Percentiles rank a stretch among this genome's conserved stretches.
phyloP scores from a whole-genome alignment of 768 basidiomycete genomes.

The Sarcodon aspratus region DNA sequence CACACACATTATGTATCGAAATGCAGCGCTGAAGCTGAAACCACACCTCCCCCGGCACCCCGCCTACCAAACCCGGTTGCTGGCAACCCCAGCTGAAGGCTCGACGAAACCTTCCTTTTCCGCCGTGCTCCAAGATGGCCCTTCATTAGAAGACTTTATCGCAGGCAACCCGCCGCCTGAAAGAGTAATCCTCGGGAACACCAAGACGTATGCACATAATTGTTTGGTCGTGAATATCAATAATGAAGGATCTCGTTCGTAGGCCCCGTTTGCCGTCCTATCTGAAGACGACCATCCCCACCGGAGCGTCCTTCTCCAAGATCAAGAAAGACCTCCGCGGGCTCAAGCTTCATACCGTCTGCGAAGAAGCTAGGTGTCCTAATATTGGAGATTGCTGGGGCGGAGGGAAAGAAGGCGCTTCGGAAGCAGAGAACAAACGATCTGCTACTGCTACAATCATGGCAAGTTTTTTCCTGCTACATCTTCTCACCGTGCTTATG shows the following conservation, averaged over 20 bases:
- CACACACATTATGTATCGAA: no score
- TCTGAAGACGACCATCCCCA: slow-evolving; percentile 88
- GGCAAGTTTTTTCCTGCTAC: slow-evolving; percentile 17
- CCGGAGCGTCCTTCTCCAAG: slow-evolving; percentile 75
- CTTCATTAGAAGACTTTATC: slow-evolving; percentile 74
- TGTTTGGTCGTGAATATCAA: not conserved
- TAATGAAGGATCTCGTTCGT: slow-evolving; percentile 1
- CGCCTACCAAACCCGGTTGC: slow-evolving; percentile 19
- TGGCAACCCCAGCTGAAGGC: slow-evolving; percentile 33
- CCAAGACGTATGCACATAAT: slow-evolving; percentile 34
- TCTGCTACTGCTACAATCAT: slow-evolving; percentile 97
- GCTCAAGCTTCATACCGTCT: slow-evolving; percentile 87
- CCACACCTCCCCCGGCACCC: no score
- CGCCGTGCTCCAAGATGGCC: slow-evolving; percentile 49
- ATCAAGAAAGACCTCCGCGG: slow-evolving; percentile 96
- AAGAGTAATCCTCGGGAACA: slow-evolving; percentile 62
- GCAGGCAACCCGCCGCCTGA: slow-evolving; percentile 38
- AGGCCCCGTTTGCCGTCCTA: slow-evolving; percentile 82
- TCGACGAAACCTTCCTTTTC: slow-evolving; percentile 33
- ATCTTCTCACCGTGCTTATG: not conserved
- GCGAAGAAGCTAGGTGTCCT: slow-evolving; percentile 97
- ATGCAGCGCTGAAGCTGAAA: no score
- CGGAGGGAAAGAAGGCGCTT: slow-evolving; percentile 35
- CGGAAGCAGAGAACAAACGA: slow-evolving; percentile 61
- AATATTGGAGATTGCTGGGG: slow-evolving; percentile 99